Evolutionary conservation across 176 grass and related monocot species (phyloP).

Genomic region (Secale cereale): DNA sequence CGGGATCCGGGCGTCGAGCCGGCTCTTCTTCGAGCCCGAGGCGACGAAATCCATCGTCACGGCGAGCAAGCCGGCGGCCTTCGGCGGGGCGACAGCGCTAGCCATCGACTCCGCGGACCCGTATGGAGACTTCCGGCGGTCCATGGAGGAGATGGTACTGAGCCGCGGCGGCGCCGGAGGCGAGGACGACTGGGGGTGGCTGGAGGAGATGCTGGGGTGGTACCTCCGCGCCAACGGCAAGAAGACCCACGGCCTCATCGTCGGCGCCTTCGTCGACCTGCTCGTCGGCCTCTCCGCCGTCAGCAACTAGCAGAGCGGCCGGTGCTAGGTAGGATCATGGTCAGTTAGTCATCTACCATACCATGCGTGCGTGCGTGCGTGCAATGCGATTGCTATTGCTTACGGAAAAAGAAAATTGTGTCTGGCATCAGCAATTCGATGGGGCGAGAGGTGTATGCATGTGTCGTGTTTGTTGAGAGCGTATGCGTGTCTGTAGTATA

Average conservation of each 20-base stretch:
- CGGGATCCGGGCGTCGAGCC: conserved; percentile 31
- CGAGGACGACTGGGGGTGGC: conserved; percentile 60
- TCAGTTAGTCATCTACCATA: no score
- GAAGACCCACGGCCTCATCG: conserved; percentile 70
- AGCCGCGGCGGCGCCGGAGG: conserved; percentile 31
- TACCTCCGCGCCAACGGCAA: conserved; percentile 75
- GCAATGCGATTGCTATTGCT: no score
- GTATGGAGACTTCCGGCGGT: conserved; percentile 68
- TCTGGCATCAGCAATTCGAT: no score
- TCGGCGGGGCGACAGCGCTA: conserved; percentile 51
- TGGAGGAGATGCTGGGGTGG: conserved; percentile 87
- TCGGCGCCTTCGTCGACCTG: conserved; percentile 79
- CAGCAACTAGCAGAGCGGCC: background rate
- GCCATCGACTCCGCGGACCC: conserved; percentile 64
- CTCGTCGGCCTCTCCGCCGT: conserved; percentile 41
- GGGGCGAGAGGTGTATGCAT: no score
- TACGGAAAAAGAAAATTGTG: no score
- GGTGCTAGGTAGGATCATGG: background rate
- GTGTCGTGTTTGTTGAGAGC: no score
- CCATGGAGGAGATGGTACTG: conserved; percentile 89
- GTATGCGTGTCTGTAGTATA: no score
- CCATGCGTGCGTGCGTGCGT: no score
- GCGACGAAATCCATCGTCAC: background rate
- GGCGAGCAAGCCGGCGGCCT: conserved; percentile 28
- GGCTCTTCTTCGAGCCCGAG: conserved; percentile 8